Evolutionary conservation across 192 early-diverging fungal genomes (phyloP).

Genomic region (Coemansia sp.): DNA sequence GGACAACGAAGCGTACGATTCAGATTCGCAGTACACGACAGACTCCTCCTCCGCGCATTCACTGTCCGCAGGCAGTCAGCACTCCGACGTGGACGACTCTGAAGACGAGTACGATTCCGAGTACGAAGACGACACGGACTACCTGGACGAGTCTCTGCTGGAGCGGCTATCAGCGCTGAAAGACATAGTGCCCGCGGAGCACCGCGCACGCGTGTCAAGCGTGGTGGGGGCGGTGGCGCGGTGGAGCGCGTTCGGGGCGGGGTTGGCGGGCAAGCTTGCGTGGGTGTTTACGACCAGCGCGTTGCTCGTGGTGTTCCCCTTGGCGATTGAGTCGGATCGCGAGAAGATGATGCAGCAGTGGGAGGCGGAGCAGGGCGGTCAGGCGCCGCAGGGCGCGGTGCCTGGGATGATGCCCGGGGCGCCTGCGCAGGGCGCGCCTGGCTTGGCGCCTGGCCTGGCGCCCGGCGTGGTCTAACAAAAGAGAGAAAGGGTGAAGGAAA

Average conservation of each 20-base stretch:
- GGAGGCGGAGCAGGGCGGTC: conserved; percentile 59
- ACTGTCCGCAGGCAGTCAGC: conserved; percentile 24
- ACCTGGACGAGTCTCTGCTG: conserved; percentile 72
- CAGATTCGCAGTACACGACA: conserved; percentile 51
- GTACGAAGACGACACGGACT: conserved; percentile 66
- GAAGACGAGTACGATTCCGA: conserved; percentile 67
- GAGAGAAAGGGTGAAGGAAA: too few relatives aligned
- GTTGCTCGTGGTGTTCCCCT: conserved; percentile 77
- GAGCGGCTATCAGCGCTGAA: conserved; percentile 80
- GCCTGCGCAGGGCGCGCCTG: not conserved
- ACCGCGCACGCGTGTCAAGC: conserved; percentile 62
- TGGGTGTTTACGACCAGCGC: conserved; percentile 90
- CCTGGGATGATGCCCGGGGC: conserved; percentile 6
- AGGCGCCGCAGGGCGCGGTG: conserved; percentile 15
- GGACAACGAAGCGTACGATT: conserved; percentile 31
- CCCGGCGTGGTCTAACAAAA: conserved; percentile 22
- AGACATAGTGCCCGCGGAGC: conserved; percentile 81
- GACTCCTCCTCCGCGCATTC: conserved; percentile 18
- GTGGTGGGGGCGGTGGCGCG: conserved; percentile 56
- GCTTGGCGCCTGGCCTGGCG: conserved; percentile 8
- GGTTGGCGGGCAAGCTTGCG: conserved; percentile 73
- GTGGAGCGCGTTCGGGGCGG: conserved; percentile 58
- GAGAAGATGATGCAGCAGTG: conserved; percentile 83
- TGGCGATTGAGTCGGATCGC: conserved; percentile 83
- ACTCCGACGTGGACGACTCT: conserved; percentile 28